Evolutionary conservation across 345 rosid species (phyloP).

Genomic region (Pelargonium nanum): DNA sequence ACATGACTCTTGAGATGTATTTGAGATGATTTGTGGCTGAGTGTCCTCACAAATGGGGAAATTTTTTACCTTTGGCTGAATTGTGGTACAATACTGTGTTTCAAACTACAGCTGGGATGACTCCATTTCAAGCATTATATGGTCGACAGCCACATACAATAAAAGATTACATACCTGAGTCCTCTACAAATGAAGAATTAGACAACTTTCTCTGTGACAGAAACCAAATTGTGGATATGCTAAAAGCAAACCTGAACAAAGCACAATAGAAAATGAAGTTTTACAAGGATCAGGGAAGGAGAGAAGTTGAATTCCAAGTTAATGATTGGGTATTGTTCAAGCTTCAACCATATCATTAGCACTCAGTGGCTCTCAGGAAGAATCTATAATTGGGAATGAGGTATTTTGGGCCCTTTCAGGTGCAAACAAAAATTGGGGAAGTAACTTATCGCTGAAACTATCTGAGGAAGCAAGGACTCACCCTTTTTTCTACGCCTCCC

Average conservation of each 20-base stretch:
- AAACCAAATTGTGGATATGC: not conserved
- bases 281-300: not conserved
- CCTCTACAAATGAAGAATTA: not conserved
- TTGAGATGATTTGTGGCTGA: too few species aligned
- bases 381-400: too few species aligned
- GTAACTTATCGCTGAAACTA: not conserved
- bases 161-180: not conserved
- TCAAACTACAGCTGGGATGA: not conserved
- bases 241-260: not conserved
- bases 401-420: not conserved
- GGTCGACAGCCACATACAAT: not conserved
- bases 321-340: not conserved
- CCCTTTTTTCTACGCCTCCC: not conserved
- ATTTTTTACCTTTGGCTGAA: not conserved
- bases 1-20: too few species aligned
- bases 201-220: not conserved
- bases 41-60: not conserved
- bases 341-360: not conserved
- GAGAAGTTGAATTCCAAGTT: not conserved
- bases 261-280: not conserved
- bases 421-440: not conserved
- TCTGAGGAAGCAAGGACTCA: not conserved
- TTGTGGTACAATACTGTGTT: not conserved
- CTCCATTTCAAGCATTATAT: not conserved
- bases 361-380: too few species aligned